Conservation (phyloP, 441 rosid species). For the Theobroma grandiflorum region DNA sequence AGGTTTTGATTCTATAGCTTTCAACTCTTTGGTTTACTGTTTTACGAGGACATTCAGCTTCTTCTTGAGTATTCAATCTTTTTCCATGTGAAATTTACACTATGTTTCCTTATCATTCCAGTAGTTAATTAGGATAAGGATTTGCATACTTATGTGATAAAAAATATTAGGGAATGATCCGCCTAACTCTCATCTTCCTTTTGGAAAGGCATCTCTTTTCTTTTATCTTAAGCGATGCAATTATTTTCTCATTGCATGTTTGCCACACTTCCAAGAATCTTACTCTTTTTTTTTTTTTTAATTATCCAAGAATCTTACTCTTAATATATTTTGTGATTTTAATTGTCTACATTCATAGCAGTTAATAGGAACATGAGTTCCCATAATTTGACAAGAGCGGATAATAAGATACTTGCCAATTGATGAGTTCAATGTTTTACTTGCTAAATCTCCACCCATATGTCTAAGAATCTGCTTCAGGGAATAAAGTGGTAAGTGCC, state of each 20-base stretch:
- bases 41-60: neutral
- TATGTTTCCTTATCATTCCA: neutral
- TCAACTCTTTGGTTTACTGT: neutral
- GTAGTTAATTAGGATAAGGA: neutral
- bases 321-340: neutral
- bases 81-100: neutral
- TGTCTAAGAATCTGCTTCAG: neutral
- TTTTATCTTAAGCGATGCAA: neutral
- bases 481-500: neutral
- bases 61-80: neutral
- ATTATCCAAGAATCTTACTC: neutral
- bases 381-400: too few species aligned
- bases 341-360: neutral
- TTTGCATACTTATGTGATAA: neutral
- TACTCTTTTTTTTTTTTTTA: too few species aligned
- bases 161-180: neutral
- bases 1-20: conserved; percentile 51
- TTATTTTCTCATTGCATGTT: neutral
- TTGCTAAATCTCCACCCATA: neutral
- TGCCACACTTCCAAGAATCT: too few species aligned
- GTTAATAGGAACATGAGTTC: too few species aligned
- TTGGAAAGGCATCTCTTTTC: neutral
- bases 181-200: neutral
- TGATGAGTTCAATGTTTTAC: neutral
- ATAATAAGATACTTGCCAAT: neutral